A percentile compares a stretch with the other conserved stretches of the same genome.
phyloP scores from a whole-genome alignment of 345 rosid species.

The Draba incana region DNA sequence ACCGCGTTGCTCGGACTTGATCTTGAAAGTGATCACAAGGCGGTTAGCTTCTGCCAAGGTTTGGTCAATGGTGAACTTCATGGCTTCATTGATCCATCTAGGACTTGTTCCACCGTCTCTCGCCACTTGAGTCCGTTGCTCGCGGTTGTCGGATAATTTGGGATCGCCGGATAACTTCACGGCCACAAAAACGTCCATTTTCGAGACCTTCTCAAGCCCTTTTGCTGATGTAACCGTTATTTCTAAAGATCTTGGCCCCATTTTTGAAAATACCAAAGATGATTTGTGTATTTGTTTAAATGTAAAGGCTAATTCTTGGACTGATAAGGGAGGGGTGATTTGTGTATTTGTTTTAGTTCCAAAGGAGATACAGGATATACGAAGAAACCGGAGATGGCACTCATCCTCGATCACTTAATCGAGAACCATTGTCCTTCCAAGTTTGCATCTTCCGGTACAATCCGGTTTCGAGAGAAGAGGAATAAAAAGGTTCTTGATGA shows the following conservation, averaged over 20 bases:
- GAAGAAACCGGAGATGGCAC: too few species aligned
- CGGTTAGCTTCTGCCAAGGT: constrained; percentile 40
- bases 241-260: constrained; percentile 33
- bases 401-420: too few species aligned
- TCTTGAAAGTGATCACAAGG: constrained; percentile 40
- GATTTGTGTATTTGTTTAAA: too few species aligned
- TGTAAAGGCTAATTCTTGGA: too few species aligned
- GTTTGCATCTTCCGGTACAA: too few species aligned
- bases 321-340: too few species aligned
- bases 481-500: too few species aligned
- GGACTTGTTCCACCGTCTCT: constrained; percentile 36
- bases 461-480: too few species aligned
- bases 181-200: constrained; percentile 35
- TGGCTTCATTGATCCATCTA: constrained; percentile 19
- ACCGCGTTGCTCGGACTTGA: constrained; percentile 30
- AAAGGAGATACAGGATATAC: too few species aligned
- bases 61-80: constrained; percentile 33
- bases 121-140: constrained; percentile 38
- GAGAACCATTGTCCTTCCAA: too few species aligned
- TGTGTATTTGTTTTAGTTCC: too few species aligned
- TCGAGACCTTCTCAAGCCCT: constrained; percentile 29
- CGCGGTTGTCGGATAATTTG: constrained; percentile 25
- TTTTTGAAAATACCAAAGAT: constrained; percentile 4
- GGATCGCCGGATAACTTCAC: constrained; percentile 41
- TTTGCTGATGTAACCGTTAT: constrained; percentile 32